These are phyloP conservation scores for Volvox africanus DNA, from an alignment of 139 green algal species.

Conservation along the genomic window DNA sequence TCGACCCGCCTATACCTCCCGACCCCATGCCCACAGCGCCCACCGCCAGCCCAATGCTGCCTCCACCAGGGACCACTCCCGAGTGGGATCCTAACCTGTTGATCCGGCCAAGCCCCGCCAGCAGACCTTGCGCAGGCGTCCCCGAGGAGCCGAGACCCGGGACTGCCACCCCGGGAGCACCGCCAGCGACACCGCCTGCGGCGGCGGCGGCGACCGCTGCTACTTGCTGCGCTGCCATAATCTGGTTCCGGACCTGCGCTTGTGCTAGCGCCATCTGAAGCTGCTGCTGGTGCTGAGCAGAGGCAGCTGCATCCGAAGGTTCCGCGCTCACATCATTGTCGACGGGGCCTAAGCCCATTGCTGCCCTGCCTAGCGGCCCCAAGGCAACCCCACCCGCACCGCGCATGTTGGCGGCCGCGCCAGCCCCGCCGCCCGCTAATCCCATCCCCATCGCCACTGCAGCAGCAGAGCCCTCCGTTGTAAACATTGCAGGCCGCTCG, in stretches of 20 bases:
- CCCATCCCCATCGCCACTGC: not conserved
- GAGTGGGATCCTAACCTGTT: not conserved
- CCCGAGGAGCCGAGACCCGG: not conserved
- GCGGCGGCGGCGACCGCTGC: not conserved
- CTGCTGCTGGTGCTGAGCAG: slow-evolving; percentile 2
- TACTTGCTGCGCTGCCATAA: slow-evolving; percentile 2
- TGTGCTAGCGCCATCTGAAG: not conserved
- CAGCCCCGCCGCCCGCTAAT: not conserved
- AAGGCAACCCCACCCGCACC: not conserved
- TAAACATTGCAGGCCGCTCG: too few species aligned
- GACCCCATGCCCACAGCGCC: not conserved
- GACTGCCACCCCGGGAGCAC: not conserved
- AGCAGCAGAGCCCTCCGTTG: not conserved
- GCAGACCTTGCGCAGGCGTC: not conserved
- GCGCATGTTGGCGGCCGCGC: not conserved
- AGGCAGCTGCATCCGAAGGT: not conserved
- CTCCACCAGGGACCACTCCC: not conserved
- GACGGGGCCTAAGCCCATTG: not conserved
- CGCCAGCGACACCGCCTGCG: not conserved
- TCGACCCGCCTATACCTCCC: not conserved
- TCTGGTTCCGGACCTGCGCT: slow-evolving; percentile 8
- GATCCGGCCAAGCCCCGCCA: slow-evolving; percentile 5
- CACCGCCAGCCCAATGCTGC: not conserved
- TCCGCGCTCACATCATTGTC: not conserved
- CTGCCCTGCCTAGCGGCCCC: not conserved